A percentile compares a stretch with the other conserved stretches of the same genome.
Conservation (phyloP, 139 green algal genomes). For the Trebouxia sp. region DNA sequence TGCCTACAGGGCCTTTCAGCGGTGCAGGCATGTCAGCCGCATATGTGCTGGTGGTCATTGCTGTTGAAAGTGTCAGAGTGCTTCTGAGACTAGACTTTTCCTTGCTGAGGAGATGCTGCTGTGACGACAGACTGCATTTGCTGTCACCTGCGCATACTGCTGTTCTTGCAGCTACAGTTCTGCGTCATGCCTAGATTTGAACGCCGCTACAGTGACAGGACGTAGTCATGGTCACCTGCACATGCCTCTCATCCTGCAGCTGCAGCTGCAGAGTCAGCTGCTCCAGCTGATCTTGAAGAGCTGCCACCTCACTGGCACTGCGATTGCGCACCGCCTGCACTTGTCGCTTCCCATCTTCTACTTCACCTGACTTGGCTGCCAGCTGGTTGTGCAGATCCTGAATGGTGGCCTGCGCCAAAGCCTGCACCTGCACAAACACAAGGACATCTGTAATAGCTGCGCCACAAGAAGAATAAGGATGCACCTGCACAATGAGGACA, state of each 20-base stretch:
- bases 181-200: not conserved
- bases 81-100: not conserved
- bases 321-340: constrained; percentile 40
- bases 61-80: not conserved
- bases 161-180: not conserved
- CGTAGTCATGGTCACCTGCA: constrained; percentile 26
- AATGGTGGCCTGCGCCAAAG: constrained; percentile 65
- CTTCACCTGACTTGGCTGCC: constrained; percentile 42
- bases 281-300: constrained; percentile 58
- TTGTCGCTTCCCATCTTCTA: constrained; percentile 43
- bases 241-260: constrained; percentile 40
- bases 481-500: not conserved
- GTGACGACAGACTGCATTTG: not conserved
- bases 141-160: not conserved
- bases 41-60: not conserved
- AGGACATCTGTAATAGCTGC: not conserved
- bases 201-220: not conserved
- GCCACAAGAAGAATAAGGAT: too few species aligned
- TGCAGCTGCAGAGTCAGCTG: constrained; percentile 62
- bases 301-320: not conserved
- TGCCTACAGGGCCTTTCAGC: not conserved
- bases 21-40: too few species aligned
- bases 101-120: not conserved
- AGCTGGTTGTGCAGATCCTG: constrained; percentile 56
- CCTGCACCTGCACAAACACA: constrained; percentile 37